Conservation (phyloP, 2,329 filamentous ascomycete genomes). For the Chaetomiaceae sp. region DNA sequence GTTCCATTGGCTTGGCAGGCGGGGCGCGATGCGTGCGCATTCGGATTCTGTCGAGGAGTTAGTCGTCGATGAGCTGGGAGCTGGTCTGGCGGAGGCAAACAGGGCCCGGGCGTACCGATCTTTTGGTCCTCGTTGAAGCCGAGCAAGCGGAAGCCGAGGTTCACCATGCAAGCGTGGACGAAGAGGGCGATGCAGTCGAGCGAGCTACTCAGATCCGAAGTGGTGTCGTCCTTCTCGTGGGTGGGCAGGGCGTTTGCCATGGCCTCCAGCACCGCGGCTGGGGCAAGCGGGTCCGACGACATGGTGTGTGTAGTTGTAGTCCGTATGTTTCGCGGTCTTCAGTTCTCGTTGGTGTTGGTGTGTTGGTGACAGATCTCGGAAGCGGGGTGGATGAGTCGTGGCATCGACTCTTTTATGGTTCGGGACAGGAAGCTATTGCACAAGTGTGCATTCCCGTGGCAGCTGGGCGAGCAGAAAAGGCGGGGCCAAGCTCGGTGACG, state of each 20-base stretch:
- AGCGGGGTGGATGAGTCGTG: background rate
- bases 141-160: slow-evolving; percentile 73
- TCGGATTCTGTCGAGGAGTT: slow-evolving; percentile 43
- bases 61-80: background rate
- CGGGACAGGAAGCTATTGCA: background rate
- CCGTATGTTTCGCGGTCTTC: too few relatives aligned
- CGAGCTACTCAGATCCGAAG: slow-evolving; percentile 61
- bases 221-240: slow-evolving; percentile 47
- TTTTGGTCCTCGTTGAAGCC: slow-evolving; percentile 81
- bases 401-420: too few relatives aligned
- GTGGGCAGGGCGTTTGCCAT: slow-evolving; percentile 59
- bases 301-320: slow-evolving; percentile 6
- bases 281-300: slow-evolving; percentile 35
- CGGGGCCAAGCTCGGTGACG: slow-evolving; percentile 2
- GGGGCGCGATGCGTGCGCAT: slow-evolving; percentile 52
- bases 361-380: background rate
- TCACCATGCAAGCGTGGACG: slow-evolving; percentile 75
- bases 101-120: slow-evolving; percentile 47
- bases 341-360: background rate
- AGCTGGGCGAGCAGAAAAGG: background rate
- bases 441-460: background rate
- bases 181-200: slow-evolving; percentile 83
- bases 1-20: slow-evolving; percentile 78
- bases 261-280: slow-evolving; percentile 44
- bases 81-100: background rate